A percentile compares a stretch with the other conserved stretches of the same genome.
phyloP scores from a whole-genome alignment of 805 yeast genomes.

The Ogataea populi-albae region DNA sequence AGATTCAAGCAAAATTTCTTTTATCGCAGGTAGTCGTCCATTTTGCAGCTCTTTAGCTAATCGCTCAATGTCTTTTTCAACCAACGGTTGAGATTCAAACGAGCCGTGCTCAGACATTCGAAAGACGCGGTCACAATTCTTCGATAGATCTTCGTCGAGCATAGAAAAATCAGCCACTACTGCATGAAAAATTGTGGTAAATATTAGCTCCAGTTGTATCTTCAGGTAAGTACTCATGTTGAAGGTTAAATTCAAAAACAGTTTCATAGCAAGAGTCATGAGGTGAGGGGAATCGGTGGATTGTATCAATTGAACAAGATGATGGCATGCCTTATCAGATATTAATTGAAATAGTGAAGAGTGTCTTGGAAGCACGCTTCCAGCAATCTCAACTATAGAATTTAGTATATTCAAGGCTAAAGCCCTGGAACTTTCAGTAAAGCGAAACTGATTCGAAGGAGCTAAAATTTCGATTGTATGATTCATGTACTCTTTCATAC shows the following conservation, averaged over 20 bases:
- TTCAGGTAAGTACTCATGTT: constrained; percentile 65
- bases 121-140: constrained; percentile 29
- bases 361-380: constrained; percentile 57
- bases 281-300: constrained; percentile 68
- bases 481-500: constrained; percentile 73
- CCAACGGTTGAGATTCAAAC: constrained; percentile 24
- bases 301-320: constrained; percentile 76
- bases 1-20: constrained; percentile 83
- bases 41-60: constrained; percentile 41
- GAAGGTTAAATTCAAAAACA: constrained; percentile 68
- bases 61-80: constrained; percentile 28
- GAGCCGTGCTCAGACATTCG: constrained; percentile 26
- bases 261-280: constrained; percentile 69
- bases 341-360: constrained; percentile 64
- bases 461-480: constrained; percentile 76
- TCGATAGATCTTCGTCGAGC: constrained; percentile 27
- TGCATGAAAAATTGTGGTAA: constrained; percentile 57
- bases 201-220: constrained; percentile 75
- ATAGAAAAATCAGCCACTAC: constrained; percentile 26
- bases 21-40: constrained; percentile 45
- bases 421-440: constrained; percentile 82
- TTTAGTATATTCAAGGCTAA: constrained; percentile 76
- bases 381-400: constrained; percentile 79
- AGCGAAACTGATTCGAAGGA: constrained; percentile 78
- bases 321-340: constrained; percentile 82